Evolutionary conservation across 805 yeast genomes (phyloP).

Genomic region (Lipomyces yamanashiensis): DNA sequence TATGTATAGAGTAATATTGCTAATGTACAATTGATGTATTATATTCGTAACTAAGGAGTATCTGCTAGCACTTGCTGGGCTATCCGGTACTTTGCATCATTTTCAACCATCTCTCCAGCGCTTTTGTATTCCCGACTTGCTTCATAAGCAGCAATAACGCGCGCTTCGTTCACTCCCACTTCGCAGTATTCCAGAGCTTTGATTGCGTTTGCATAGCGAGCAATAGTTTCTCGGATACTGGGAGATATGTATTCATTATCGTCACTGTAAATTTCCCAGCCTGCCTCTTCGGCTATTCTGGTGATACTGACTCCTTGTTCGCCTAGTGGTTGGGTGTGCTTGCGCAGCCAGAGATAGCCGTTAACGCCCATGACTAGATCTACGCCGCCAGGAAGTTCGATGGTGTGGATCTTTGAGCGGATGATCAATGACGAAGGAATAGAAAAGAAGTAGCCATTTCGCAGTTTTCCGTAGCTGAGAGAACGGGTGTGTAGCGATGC

Average conservation of each 20-base stretch:
- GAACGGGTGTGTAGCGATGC: constrained; percentile 96
- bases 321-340: constrained; percentile 49
- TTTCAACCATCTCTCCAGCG: constrained; percentile 72
- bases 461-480: constrained; percentile 88
- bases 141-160: constrained; percentile 83
- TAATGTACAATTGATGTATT: constrained; percentile 5
- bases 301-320: constrained; percentile 28
- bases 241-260: constrained; percentile 65
- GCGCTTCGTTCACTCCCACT: constrained; percentile 80
- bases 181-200: constrained; percentile 82
- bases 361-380: constrained; percentile 90
- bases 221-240: constrained; percentile 69
- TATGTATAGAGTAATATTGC: not conserved
- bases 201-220: constrained; percentile 84
- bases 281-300: constrained; percentile 86
- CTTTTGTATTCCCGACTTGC: constrained; percentile 78
- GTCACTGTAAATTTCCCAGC: constrained; percentile 95
- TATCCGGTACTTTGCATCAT: constrained; percentile 59
- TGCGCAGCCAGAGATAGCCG: constrained; percentile 91
- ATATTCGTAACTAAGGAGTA: not conserved
- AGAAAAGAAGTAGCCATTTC: constrained; percentile 82
- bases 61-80: constrained; percentile 18
- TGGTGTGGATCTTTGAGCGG: constrained; percentile 85
- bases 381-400: constrained; percentile 90
- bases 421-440: constrained; percentile 85